Base-by-base conservation (phyloP, 345 rosid genomes). In the Gossypium bickii region DNA sequence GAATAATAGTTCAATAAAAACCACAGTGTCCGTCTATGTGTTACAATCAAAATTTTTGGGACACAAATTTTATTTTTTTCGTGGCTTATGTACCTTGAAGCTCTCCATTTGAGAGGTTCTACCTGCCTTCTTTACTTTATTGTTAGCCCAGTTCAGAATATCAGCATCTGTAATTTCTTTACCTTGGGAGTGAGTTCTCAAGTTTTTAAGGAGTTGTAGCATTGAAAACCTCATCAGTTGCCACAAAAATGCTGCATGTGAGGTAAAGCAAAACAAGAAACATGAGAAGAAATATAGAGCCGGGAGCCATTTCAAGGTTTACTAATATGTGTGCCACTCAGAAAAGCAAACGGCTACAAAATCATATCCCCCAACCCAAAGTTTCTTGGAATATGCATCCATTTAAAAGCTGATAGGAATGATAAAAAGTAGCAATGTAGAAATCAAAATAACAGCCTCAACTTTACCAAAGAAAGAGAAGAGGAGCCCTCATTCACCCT, bases 221-320 rank as follows among this genome's bases (percentile, higher is more conserved):
- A 95, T 95, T 9, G 88, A 84, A 78, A 83, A 95, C 85, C 99
- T 91, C 99, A 95, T 93, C 72, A 95, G 85, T 81, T 95, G 98
- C 99, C 99, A 95, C 72, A 95, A 69, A 80, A 79, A 87, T 34
- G 99, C 99, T 95, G 96, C 67, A 71, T 55, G 15, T 71, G 59
- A 67, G 62, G 17, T 20, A 57, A 43, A 70, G 17, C 51, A 51
- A 60, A 73, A 67, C 16, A 51, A 73, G 27, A 53, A 51, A 64
- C 41, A 75, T 82, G 55, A 51, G 15, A 68, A 51, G 18, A n/a
- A 38, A 25, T 24, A 58, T 25, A 49, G 57, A 25, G n/a, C 12
- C 27, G 10, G 41, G 41, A 27, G 18, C 48, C 44, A 51, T n/a
- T 15, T 24, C 41, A 25, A 20, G 15, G 22, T 3, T 15, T 16